Conservation (phyloP, 176 grass and related monocot species). For the Aegilops bicornis region DNA sequence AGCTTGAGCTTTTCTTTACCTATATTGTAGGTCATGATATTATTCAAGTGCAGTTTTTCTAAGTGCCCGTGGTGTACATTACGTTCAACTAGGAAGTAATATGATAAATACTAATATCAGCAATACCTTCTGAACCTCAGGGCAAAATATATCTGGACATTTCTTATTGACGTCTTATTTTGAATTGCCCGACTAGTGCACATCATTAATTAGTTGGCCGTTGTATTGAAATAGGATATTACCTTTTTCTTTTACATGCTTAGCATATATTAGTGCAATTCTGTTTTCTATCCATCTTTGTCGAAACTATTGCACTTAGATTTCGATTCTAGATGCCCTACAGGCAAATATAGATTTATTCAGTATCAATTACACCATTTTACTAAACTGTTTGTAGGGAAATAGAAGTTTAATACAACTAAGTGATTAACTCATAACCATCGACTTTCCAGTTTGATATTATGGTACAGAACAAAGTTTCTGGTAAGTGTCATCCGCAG, state of each 20-base stretch:
- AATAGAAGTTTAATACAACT: neutral
- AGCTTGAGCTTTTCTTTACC: neutral
- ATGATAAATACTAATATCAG: neutral
- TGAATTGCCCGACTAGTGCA: neutral
- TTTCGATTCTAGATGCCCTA: neutral
- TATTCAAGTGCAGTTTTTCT: neutral
- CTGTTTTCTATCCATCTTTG: neutral
- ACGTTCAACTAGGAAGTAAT: neutral
- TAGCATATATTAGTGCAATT: neutral
- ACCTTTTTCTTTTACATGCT: neutral
- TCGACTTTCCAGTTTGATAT: conserved; percentile 4
- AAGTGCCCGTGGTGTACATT: neutral
- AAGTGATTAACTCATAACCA: neutral
- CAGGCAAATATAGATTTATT: neutral
- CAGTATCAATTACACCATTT: neutral
- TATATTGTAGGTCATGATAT: neutral
- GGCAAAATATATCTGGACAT: neutral
- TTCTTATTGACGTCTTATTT: neutral
- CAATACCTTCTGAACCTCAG: neutral
- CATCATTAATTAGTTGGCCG: neutral
- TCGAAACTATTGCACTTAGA: neutral
- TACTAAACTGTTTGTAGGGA: neutral
- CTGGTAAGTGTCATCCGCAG: neutral
- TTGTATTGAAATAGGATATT: neutral
- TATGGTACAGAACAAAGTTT: conserved; percentile 2